Evolutionary conservation across 2,329 filamentous ascomycete species (phyloP).

Genomic region (Penicillium thymicola): DNA sequence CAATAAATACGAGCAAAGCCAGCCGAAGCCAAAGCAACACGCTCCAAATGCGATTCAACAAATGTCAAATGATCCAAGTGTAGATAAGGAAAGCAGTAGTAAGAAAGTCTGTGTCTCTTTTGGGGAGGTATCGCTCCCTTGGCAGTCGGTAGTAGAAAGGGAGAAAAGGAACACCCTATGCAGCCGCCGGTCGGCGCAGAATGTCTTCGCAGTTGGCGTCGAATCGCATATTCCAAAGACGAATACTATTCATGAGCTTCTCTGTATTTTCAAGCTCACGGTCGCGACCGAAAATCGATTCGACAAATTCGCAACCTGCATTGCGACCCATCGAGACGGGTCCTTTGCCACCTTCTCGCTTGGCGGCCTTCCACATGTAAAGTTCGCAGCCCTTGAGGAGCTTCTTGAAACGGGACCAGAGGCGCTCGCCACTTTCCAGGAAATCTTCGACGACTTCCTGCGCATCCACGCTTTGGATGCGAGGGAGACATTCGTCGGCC

Average conservation of each 20-base stretch:
- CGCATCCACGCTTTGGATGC: conserved; percentile 70
- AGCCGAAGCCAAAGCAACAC: conserved; percentile 33
- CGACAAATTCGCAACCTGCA: conserved; percentile 90
- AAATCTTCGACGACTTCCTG: conserved; percentile 85
- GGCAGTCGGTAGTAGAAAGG: conserved; percentile 1
- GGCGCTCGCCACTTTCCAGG: conserved; percentile 78
- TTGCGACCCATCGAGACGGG: conserved; percentile 78
- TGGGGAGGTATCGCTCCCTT: conserved; percentile 9
- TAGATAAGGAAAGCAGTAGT: conserved; percentile 8
- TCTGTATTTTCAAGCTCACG: conserved; percentile 86
- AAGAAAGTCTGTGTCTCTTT: conserved; percentile 12
- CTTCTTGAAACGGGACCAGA: conserved; percentile 79
- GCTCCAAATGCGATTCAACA: conserved; percentile 36
- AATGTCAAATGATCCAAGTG: conserved; percentile 20
- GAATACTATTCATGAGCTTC: conserved; percentile 84
- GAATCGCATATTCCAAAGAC: conserved; percentile 88
- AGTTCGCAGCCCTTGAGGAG: conserved; percentile 88
- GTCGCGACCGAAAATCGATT: conserved; percentile 90
- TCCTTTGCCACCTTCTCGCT: conserved; percentile 62
- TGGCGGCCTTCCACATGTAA: conserved; percentile 89
- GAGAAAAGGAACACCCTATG: conserved; percentile 22
- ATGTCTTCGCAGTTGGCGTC: conserved; percentile 95
- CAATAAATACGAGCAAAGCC: conserved; percentile 26
- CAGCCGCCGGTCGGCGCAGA: conserved; percentile 53
- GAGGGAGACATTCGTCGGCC: conserved; percentile 71